Percentiles rank a stretch among this genome's conserved stretches.
phyloP scores from a whole-genome alignment of 116 monocot genomes.

The Trichopus zeylanicus region DNA sequence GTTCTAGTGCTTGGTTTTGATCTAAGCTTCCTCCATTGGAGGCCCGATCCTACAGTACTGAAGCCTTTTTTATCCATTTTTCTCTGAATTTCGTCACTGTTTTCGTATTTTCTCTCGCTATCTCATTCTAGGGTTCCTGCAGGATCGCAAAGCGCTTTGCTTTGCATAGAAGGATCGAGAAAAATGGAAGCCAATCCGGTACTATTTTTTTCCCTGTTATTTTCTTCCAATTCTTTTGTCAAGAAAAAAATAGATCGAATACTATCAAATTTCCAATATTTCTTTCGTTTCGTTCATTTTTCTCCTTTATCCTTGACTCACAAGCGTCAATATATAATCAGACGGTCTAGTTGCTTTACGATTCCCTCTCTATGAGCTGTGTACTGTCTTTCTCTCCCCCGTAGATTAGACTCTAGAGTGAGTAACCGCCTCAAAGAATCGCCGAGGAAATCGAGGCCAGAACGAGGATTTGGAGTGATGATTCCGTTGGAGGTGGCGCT shows the following conservation, averaged over 20 bases:
- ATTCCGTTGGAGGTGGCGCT: not conserved
- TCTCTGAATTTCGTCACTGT: not conserved
- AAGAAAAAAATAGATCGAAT: not conserved
- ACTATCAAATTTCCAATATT: too few species aligned
- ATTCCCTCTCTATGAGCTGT: too few species aligned
- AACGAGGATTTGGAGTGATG: not conserved
- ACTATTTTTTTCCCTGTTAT: not conserved
- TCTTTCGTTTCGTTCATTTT: too few species aligned
- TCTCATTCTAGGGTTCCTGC: constrained; percentile 2
- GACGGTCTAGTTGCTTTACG: not conserved
- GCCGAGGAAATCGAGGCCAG: not conserved
- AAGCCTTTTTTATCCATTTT: not conserved
- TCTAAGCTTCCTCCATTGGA: too few species aligned
- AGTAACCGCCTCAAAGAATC: too few species aligned
- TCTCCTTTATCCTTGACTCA: not conserved
- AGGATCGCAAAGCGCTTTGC: not conserved
- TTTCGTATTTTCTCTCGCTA: not conserved
- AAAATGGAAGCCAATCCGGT: not conserved
- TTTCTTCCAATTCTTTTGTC: not conserved
- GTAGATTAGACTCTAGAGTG: not conserved
- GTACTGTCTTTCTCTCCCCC: not conserved
- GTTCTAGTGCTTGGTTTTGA: too few species aligned
- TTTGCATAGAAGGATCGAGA: not conserved
- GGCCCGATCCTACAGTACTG: not conserved
- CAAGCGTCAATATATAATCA: not conserved